These are phyloP conservation scores for Euphorbia pulcherrima DNA, from an alignment of 345 rosid species.

Conservation along the genomic window DNA sequence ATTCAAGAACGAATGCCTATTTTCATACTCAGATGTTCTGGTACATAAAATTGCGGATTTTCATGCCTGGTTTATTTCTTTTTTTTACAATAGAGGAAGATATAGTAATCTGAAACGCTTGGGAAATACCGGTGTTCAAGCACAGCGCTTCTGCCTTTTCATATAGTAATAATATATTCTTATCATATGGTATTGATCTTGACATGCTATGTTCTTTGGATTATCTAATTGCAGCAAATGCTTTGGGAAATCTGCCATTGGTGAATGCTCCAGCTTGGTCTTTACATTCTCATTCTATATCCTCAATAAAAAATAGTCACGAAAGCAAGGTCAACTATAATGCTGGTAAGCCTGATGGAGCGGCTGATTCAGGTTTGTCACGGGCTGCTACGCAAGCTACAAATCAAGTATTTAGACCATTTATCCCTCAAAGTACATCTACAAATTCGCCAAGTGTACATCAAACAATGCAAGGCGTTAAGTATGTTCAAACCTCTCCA, in stretches of 20 bases:
- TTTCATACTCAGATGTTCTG: not conserved
- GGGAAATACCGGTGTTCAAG: not conserved
- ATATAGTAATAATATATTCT: not conserved
- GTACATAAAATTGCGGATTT: not conserved
- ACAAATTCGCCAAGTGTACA: constrained; percentile 45
- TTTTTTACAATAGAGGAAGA: not conserved
- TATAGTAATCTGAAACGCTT: not conserved
- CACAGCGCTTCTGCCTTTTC: not conserved
- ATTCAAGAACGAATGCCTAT: not conserved
- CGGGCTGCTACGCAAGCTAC: constrained; percentile 38
- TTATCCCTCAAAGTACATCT: constrained; percentile 46
- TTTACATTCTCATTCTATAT: constrained; percentile 48
- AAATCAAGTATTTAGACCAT: constrained; percentile 55
- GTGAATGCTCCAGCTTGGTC: constrained; percentile 69
- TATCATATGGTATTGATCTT: not conserved
- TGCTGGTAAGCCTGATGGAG: constrained; percentile 44
- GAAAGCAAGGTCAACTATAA: constrained; percentile 53
- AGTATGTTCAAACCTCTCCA: constrained; percentile 40
- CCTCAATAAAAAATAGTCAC: constrained; percentile 39
- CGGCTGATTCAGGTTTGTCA: constrained; percentile 31
- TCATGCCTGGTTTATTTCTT: not conserved
- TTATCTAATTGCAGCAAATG: constrained; percentile 46
- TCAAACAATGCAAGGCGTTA: constrained; percentile 56
- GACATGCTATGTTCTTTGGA: constrained; percentile 4
- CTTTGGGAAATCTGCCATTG: constrained; percentile 45